These are phyloP conservation scores for Cystobasidiaceae sp. DNA, from an alignment of 1,284 basidiomycete species.

Conservation along the genomic window DNA sequence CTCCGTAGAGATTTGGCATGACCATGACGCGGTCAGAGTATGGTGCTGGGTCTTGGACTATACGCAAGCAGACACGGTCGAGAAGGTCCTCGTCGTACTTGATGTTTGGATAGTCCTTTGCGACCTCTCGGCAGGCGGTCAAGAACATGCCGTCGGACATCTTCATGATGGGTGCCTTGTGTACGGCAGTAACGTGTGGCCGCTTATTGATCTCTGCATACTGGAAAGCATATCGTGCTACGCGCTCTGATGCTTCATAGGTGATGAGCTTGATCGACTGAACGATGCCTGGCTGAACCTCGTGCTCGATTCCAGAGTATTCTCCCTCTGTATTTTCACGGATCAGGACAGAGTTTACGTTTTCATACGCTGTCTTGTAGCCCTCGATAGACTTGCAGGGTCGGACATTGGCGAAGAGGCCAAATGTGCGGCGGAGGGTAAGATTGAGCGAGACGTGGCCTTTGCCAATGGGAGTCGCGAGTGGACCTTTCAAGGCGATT, in stretches of 20 bases:
- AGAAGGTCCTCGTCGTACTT: conserved; percentile 95
- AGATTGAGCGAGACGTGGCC: conserved; percentile 92
- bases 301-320: conserved; percentile 98
- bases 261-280: conserved; percentile 99
- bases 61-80: conserved; percentile 92
- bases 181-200: conserved; percentile 93
- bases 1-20: conserved; percentile 95
- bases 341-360: conserved; percentile 96
- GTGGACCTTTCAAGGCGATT: conserved; percentile 92
- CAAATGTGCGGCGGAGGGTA: conserved; percentile 93
- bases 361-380: conserved; percentile 96
- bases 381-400: conserved; percentile 94
- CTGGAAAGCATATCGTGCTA: conserved; percentile 97
- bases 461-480: conserved; percentile 70
- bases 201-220: conserved; percentile 85
- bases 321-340: conserved; percentile 99
- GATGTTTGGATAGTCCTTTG: conserved; percentile 92
- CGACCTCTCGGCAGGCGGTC: conserved; percentile 91
- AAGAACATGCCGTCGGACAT: conserved; percentile 99
- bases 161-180: conserved; percentile 99
- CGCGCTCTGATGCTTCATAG: conserved; percentile 96
- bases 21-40: conserved; percentile 99
- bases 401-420: conserved; percentile 96
- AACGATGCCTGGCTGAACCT: conserved; percentile 95
- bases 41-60: conserved; percentile 87